A percentile compares a stretch with the other conserved stretches of the same genome.
phyloP scores from a whole-genome alignment of 352 stramenopile genomes.

The Pythium brassicae region DNA sequence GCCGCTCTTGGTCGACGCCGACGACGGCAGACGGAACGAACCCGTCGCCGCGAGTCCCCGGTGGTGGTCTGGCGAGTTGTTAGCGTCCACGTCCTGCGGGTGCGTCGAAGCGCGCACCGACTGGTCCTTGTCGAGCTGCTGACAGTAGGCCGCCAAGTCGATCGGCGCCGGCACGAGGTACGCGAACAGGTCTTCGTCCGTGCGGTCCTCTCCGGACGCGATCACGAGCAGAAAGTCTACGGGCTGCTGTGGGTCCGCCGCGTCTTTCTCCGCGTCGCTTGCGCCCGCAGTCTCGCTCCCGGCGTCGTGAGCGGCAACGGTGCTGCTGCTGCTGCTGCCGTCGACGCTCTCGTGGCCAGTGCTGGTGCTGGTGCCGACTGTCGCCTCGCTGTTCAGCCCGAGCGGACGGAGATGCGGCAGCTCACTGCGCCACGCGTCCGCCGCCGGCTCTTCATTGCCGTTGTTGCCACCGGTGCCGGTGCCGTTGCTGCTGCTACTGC shows the following conservation, averaged over 20 bases:
- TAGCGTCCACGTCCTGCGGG: slow-evolving; percentile 8
- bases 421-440: slow-evolving; percentile 3
- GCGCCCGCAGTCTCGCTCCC: too few relatives aligned
- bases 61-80: slow-evolving; percentile 1
- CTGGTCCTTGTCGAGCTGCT: slow-evolving; percentile 70
- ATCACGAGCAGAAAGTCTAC: slow-evolving; percentile 87
- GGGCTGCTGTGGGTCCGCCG: slow-evolving; percentile 9
- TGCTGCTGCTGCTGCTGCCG: slow-evolving; percentile 9
- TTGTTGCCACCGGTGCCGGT: too few relatives aligned
- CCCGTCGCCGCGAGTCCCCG: neutral
- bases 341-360: neutral
- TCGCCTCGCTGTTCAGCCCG: slow-evolving; percentile 1
- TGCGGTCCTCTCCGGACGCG: slow-evolving; percentile 74
- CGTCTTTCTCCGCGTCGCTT: slow-evolving; percentile 2
- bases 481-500: neutral
- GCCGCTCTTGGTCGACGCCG: slow-evolving; percentile 20
- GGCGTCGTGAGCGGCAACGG: too few relatives aligned
- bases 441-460: too few relatives aligned
- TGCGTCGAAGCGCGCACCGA: slow-evolving; percentile 22
- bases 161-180: slow-evolving; percentile 76
- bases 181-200: slow-evolving; percentile 80
- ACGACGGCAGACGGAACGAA: slow-evolving; percentile 7
- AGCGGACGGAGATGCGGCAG: slow-evolving; percentile 7
- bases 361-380: too few relatives aligned
- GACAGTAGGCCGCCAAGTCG: slow-evolving; percentile 76